Evolutionary conservation across 75 land plant species (phyloP).

Genomic region (Larix kaempferi): DNA sequence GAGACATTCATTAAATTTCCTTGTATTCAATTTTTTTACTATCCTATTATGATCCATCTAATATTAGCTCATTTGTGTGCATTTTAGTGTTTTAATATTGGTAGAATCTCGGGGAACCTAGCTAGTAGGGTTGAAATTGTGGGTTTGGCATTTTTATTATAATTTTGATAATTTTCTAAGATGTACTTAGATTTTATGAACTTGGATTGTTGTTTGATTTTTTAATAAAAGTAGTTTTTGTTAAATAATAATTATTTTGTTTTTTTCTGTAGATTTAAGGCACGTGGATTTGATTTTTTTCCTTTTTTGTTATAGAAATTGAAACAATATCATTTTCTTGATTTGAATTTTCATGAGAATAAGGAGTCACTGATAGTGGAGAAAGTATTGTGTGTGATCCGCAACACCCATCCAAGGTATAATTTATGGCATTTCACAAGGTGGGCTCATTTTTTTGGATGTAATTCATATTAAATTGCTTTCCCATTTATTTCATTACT

Average conservation of each 20-base stretch:
- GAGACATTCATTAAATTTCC: too few species aligned
- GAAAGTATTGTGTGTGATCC: too few species aligned
- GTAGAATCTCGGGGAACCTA: background rate
- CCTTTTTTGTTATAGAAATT: background rate
- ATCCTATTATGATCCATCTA: background rate
- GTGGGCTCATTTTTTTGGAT: too few species aligned
- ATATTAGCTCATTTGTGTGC: background rate
- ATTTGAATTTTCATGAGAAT: constrained; percentile 76
- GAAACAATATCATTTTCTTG: background rate
- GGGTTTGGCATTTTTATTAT: background rate
- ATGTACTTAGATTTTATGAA: background rate
- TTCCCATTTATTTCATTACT: too few species aligned
- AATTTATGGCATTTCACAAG: too few species aligned
- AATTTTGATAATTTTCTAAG: background rate
- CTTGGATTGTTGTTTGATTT: background rate
- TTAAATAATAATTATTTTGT: background rate
- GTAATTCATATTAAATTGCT: too few species aligned
- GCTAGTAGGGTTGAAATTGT: too few species aligned
- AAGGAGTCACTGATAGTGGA: too few species aligned
- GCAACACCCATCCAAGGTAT: too few species aligned
- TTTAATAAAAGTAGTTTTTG: background rate
- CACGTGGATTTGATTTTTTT: background rate
- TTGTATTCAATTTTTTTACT: background rate
- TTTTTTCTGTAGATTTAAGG: background rate
- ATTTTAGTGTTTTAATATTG: background rate